Percentiles rank a stretch among this genome's conserved stretches.
Evolutionary conservation across 352 stramenopile species (phyloP).

Genomic region (Phytopythium sindhum): DNA sequence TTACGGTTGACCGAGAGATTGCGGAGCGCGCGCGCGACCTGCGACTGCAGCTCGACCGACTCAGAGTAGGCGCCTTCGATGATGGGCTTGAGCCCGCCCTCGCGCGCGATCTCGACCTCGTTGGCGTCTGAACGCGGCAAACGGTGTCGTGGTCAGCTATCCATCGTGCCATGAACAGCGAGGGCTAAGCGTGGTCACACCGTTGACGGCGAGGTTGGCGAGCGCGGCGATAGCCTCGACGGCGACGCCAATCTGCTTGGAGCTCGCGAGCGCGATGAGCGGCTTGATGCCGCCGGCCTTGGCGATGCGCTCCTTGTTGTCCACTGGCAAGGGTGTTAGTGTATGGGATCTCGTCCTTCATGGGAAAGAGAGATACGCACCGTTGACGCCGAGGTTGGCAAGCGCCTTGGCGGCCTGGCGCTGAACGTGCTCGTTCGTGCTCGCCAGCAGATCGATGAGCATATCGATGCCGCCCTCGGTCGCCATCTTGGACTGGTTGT

Average conservation of each 20-base stretch:
- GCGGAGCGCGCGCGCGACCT: slow-evolving; percentile 88
- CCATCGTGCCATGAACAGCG: background rate
- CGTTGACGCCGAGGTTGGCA: slow-evolving; percentile 91
- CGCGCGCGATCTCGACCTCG: slow-evolving; percentile 88
- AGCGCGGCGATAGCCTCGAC: slow-evolving; percentile 93
- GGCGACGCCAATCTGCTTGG: slow-evolving; percentile 78
- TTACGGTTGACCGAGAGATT: slow-evolving; percentile 93
- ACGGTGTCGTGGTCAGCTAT: background rate
- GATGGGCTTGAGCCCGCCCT: slow-evolving; percentile 89
- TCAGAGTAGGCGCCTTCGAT: slow-evolving; percentile 79
- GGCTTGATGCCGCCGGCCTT: slow-evolving; percentile 88
- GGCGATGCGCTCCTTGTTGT: slow-evolving; percentile 93
- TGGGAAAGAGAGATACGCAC: slow-evolving; percentile 18
- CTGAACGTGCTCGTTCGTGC: slow-evolving; percentile 86
- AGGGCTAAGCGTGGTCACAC: slow-evolving; percentile 18
- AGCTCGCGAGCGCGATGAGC: slow-evolving; percentile 78
- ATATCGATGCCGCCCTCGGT: slow-evolving; percentile 93
- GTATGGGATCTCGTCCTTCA: background rate
- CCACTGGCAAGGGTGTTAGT: slow-evolving; percentile 31
- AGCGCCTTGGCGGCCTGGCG: slow-evolving; percentile 92
- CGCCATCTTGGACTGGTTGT: slow-evolving; percentile 94
- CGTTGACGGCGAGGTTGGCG: slow-evolving; percentile 94
- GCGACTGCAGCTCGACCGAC: slow-evolving; percentile 83
- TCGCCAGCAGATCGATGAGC: slow-evolving; percentile 89
- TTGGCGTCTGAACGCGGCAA: slow-evolving; percentile 74